Evolutionary conservation across 176 grass and related monocot species (phyloP).

Genomic region (Carex myosuroides): DNA sequence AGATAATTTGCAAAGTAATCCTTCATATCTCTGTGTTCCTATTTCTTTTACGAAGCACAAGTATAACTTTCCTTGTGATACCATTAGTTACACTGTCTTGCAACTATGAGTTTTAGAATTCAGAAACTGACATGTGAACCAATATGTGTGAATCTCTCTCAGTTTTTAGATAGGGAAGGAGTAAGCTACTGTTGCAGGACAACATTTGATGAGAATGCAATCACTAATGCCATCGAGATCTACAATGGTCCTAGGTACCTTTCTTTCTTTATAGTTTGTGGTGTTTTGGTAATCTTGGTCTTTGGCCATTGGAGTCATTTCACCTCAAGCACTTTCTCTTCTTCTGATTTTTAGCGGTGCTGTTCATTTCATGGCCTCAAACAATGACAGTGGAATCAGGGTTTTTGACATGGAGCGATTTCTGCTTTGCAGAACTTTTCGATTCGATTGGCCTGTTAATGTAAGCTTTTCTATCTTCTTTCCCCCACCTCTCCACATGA

Average conservation of each 20-base stretch:
- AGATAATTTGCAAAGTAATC: constrained; percentile 90
- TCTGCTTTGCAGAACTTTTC: constrained; percentile 59
- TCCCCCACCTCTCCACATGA: not conserved
- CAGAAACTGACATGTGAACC: not conserved
- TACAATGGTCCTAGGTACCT: constrained; percentile 64
- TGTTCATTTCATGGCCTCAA: constrained; percentile 69
- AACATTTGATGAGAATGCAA: constrained; percentile 60
- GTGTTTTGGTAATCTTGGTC: constrained; percentile 10
- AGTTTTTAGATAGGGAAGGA: constrained; percentile 81
- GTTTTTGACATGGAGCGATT: constrained; percentile 75
- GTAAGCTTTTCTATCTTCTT: constrained; percentile 32
- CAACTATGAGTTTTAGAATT: not conserved
- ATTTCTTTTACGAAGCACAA: not conserved
- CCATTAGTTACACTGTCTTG: not conserved
- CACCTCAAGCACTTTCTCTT: not conserved
- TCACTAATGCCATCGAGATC: constrained; percentile 74
- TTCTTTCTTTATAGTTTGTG: constrained; percentile 3
- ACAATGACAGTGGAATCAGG: constrained; percentile 66
- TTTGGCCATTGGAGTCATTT: not conserved
- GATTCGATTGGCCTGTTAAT: constrained; percentile 64
- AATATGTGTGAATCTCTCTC: not conserved
- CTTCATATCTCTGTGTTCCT: constrained; percentile 10
- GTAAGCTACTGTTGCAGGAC: constrained; percentile 75
- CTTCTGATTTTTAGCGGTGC: constrained; percentile 41
- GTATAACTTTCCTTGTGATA: constrained; percentile 1